Percentiles rank a stretch among this genome's conserved stretches.
Conservation (phyloP, 352 stramenopile species). For the Pythium brachiatum region DNA sequence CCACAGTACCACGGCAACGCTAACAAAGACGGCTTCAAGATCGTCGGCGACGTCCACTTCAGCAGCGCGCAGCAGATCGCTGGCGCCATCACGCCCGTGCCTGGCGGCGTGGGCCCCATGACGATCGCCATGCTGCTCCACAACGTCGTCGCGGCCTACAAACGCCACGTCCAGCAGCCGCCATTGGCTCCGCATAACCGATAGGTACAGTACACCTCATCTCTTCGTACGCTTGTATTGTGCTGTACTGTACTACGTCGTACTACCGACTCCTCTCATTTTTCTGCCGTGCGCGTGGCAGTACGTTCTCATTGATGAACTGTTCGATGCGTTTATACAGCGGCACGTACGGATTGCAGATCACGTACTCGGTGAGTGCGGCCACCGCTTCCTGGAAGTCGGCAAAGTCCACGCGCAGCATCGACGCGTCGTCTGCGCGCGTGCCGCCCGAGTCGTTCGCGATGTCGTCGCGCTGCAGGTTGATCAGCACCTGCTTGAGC, state of each 20-base stretch:
- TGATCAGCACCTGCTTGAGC: constrained; percentile 74
- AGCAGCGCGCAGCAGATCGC: constrained; percentile 77
- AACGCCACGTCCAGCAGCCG: constrained; percentile 48
- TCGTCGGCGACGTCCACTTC: constrained; percentile 98
- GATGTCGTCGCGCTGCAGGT: constrained; percentile 58
- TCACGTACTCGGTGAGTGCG: constrained; percentile 72
- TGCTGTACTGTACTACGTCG: no score
- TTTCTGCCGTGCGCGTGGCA: constrained; percentile 72
- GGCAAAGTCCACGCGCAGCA: constrained; percentile 53
- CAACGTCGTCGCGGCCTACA: constrained; percentile 82
- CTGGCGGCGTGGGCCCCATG: constrained; percentile 98
- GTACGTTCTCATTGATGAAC: constrained; percentile 73
- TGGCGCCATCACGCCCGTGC: constrained; percentile 96
- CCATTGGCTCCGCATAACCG: not conserved
- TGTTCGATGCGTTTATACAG: constrained; percentile 76
- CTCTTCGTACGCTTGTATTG: no score
- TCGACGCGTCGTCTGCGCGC: constrained; percentile 3
- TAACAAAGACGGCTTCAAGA: constrained; percentile 90
- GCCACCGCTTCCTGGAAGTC: constrained; percentile 74
- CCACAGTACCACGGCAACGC: constrained; percentile 41
- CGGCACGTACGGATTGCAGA: constrained; percentile 77
- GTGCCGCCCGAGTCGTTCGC: not conserved
- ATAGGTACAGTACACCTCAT: not conserved
- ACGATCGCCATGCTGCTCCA: constrained; percentile 95
- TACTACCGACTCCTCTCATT: constrained; percentile 27